Evolutionary conservation across 2,329 filamentous ascomycete species (phyloP).

Genomic region (Phaeosphaeria sp.): DNA sequence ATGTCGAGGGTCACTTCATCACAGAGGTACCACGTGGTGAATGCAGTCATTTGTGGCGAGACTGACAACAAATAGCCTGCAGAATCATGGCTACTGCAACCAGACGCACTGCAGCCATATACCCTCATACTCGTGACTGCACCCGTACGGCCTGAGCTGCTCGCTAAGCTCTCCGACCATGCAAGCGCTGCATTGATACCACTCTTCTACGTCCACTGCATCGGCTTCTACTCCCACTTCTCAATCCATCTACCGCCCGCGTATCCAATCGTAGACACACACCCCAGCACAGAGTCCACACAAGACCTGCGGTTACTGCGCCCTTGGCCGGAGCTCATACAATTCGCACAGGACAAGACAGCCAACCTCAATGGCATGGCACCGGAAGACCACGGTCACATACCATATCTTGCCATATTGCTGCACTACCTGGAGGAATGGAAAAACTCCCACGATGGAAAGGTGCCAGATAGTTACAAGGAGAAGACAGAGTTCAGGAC

Average conservation of each 20-base stretch:
- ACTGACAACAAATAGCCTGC: constrained; percentile 44
- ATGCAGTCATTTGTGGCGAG: neutral
- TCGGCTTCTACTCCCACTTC: constrained; percentile 91
- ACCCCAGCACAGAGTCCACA: constrained; percentile 84
- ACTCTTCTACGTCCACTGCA: constrained; percentile 82
- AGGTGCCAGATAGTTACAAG: constrained; percentile 74
- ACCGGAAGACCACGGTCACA: constrained; percentile 85
- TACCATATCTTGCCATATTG: constrained; percentile 85
- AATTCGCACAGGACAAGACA: constrained; percentile 72
- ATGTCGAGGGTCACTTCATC: constrained; percentile 79
- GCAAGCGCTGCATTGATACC: constrained; percentile 69
- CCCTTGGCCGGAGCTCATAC: constrained; percentile 82
- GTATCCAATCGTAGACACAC: constrained; percentile 94
- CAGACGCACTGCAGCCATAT: constrained; percentile 54
- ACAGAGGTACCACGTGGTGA: constrained; percentile 55
- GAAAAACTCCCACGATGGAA: constrained; percentile 73
- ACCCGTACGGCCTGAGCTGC: constrained; percentile 61
- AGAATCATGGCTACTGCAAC: constrained; percentile 52
- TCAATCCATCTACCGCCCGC: constrained; percentile 77
- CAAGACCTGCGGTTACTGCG: constrained; percentile 82
- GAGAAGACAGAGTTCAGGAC: constrained; percentile 86
- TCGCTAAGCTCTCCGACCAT: constrained; percentile 59
- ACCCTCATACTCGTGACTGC: constrained; percentile 68
- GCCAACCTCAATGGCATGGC: constrained; percentile 71
- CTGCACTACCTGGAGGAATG: constrained; percentile 83